Evolutionary conservation across 352 stramenopile species (phyloP), one percentile per base, ranked within the genome.

Genomic region (Phytopythium helicoides): DNA sequence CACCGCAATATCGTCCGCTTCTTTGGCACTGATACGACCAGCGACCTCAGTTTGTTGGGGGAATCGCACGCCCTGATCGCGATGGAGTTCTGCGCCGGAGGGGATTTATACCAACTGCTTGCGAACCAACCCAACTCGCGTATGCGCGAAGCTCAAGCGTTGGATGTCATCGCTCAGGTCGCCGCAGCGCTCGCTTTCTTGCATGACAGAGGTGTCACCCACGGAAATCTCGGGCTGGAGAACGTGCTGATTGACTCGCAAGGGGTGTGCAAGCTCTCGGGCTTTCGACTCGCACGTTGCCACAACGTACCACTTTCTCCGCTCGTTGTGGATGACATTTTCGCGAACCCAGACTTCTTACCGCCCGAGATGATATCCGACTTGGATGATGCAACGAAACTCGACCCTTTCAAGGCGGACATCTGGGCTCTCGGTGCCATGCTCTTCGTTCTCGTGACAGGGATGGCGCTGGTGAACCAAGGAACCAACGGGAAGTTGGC

Each of bases 371-470:
- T 60, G 38, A 47, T 3, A 6, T 15, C 16, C 3, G 10, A 38
- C 15, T 3, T 25, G 6, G 35, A 9, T 7, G 16, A n/a, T 22
- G 33, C 28, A 3, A 9, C 16, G 1, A n/a, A 45, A 15, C 59
- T 47, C 47, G 52, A 50, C 15, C 39, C 45, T 18, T 34, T 40
- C 23, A 34, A 18, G 3, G 19, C 36, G 2, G 65, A 79, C 16
- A 54, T 76, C 37, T 79, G 66, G 66, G 69, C 66, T 8, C 48
- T 76, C 5, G 65, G 69, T 22, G 57, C 76, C 28, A 34, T 80
- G 40, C 48, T 80, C 2, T 80, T 75, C 54, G 58, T 71, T 21
- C 21, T 79, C 55, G 50, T 71, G 10, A 71, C 69, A 1, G 69
- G 65, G 11, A 62, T 55, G 18, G 58, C 62, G 12, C 56, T 72